These are phyloP conservation scores for Candida vartiovaarae DNA, from an alignment of 805 yeast species.

Conservation along the genomic window DNA sequence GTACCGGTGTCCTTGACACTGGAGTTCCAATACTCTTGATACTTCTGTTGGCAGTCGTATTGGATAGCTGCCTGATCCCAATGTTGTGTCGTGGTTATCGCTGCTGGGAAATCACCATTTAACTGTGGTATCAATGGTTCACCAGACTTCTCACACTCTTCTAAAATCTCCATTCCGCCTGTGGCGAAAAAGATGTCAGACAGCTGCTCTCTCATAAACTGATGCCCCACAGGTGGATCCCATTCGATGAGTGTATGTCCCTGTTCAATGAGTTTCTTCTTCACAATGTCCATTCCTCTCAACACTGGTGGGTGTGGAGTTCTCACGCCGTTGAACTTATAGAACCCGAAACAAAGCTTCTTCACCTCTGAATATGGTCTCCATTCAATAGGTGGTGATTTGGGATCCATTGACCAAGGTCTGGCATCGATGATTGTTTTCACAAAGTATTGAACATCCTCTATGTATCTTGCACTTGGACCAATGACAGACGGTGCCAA, in stretches of 20 bases:
- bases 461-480: conserved; percentile 34
- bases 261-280: conserved; percentile 20
- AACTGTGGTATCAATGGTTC: conserved; percentile 16
- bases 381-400: conserved; percentile 28
- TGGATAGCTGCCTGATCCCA: conserved; percentile 35
- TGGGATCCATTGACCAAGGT: conserved; percentile 39
- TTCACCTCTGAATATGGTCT: conserved; percentile 24
- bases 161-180: conserved; percentile 3
- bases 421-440: conserved; percentile 25
- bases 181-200: conserved; percentile 5
- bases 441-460: conserved; percentile 29
- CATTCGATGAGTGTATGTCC: conserved; percentile 38
- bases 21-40: conserved; percentile 31
- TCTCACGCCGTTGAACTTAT: conserved; percentile 34
- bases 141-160: conserved; percentile 2
- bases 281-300: conserved; percentile 34
- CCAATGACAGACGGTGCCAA: conserved; percentile 46
- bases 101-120: conserved; percentile 9
- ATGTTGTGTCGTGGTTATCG: conserved; percentile 24
- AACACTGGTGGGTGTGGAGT: conserved; percentile 45
- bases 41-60: conserved; percentile 28
- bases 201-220: conserved; percentile 1
- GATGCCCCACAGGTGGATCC: conserved; percentile 7
- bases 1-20: conserved; percentile 31
- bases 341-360: conserved; percentile 33